Evolutionary conservation across 805 yeast genomes (phyloP).

Genomic region (Myxozyma melibiosi): DNA sequence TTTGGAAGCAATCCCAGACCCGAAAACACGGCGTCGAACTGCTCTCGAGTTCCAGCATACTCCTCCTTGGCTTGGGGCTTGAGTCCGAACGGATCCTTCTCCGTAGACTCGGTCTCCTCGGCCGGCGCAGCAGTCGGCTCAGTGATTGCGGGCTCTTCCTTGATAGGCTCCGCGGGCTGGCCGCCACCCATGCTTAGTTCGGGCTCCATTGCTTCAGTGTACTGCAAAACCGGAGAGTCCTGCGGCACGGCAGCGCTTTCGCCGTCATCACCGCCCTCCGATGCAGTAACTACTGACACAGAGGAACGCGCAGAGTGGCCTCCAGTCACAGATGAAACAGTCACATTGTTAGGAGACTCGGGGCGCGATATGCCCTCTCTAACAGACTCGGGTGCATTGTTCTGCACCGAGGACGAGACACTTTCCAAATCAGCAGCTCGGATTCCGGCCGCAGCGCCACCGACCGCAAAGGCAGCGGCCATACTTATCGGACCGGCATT

Average conservation of each 20-base stretch:
- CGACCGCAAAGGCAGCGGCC: conserved; percentile 8
- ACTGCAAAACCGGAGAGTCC: background rate
- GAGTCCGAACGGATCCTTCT: conserved; percentile 24
- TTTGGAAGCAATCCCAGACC: conserved; percentile 24
- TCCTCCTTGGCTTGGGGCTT: conserved; percentile 3
- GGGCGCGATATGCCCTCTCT: conserved; percentile 55
- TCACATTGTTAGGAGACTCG: conserved; percentile 42
- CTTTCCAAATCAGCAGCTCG: conserved; percentile 45
- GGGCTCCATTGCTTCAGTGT: background rate
- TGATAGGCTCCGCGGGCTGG: background rate
- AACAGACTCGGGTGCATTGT: conserved; percentile 88
- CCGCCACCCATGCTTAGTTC: conserved; percentile 3
- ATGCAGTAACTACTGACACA: conserved; percentile 23
- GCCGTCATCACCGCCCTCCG: conserved; percentile 34
- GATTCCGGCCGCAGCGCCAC: conserved; percentile 9
- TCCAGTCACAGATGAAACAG: background rate
- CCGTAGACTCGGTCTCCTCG: conserved; percentile 21
- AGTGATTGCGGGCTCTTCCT: background rate
- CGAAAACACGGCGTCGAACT: conserved; percentile 30
- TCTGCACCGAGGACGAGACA: conserved; percentile 85
- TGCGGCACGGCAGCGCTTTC: conserved; percentile 7
- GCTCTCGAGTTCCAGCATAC: conserved; percentile 30
- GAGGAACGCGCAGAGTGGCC: conserved; percentile 41
- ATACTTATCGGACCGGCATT: conserved; percentile 1
- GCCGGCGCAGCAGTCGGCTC: background rate